Percentiles rank a stretch among this genome's conserved stretches.
Evolutionary conservation across 1,284 basidiomycete species (phyloP).

Genomic region (Erythrobasidium hasegawianum): DNA sequence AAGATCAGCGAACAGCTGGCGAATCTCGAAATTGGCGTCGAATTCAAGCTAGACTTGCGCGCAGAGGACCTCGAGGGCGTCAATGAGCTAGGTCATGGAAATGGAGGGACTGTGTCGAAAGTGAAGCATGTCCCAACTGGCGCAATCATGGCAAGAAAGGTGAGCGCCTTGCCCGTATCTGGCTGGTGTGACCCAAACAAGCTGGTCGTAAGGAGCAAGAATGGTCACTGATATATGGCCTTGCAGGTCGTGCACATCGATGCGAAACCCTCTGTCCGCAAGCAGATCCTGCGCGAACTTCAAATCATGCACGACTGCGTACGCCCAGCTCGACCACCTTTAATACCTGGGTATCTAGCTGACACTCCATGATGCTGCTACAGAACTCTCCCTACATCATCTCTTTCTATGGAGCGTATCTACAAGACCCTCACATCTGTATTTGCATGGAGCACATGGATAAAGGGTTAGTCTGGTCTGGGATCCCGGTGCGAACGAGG

Average conservation of each 20-base stretch:
- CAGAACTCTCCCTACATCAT: constrained; percentile 76
- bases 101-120: constrained; percentile 93
- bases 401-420: constrained; percentile 92
- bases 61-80: constrained; percentile 59
- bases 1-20: constrained; percentile 48
- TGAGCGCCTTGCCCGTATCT: constrained; percentile 51
- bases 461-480: constrained; percentile 51
- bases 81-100: constrained; percentile 89
- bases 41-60: constrained; percentile 51
- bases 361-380: background rate
- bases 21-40: constrained; percentile 50
- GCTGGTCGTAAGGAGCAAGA: no score
- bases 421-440: constrained; percentile 94
- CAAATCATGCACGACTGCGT: constrained; percentile 98
- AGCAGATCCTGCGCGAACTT: constrained; percentile 93
- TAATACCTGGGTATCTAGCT: background rate
- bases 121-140: constrained; percentile 88
- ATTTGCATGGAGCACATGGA: constrained; percentile 99
- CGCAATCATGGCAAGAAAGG: constrained; percentile 92
- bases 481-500: background rate
- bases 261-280: constrained; percentile 92
- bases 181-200: no score
- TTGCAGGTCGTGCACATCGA: constrained; percentile 91
- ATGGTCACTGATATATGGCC: no score
- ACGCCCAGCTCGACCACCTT: background rate